A percentile compares a stretch with the other conserved stretches of the same genome.
Evolutionary conservation across 2,329 filamentous ascomycete species (phyloP).

Genomic region (Aspergillus ruber): DNA sequence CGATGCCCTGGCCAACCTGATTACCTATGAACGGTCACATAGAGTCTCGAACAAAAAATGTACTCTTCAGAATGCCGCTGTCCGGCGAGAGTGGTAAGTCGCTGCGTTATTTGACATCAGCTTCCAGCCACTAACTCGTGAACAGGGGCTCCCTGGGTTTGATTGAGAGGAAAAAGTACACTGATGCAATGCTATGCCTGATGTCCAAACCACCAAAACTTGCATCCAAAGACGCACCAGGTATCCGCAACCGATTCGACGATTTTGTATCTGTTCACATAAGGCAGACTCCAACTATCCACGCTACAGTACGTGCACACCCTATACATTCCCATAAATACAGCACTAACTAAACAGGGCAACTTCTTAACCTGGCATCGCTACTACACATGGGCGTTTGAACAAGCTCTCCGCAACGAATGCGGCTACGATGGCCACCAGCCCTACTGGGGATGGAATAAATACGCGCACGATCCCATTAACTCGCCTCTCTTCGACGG

Average conservation of each 20-base stretch:
- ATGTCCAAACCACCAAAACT: background rate
- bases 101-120: background rate
- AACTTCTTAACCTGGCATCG: constrained; percentile 42
- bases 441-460: constrained; percentile 39
- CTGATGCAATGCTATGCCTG: background rate
- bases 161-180: background rate
- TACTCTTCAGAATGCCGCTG: constrained; percentile 7
- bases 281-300: constrained; percentile 42
- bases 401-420: constrained; percentile 37
- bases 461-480: constrained; percentile 24
- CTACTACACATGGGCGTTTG: constrained; percentile 38
- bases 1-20: background rate
- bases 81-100: constrained; percentile 14
- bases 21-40: background rate
- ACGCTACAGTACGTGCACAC: constrained; percentile 23
- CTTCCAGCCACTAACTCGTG: background rate
- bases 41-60: constrained; percentile 1
- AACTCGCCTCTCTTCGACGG: constrained; percentile 32
- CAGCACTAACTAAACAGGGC: constrained; percentile 5
- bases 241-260: constrained; percentile 44
- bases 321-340: no score
- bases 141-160: constrained; percentile 2
- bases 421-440: constrained; percentile 40
- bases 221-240: constrained; percentile 32
- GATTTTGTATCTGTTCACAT: constrained; percentile 48